Evolutionary conservation across 1,139 yeast species (phyloP).

Genomic region (Hanseniaspora uvarum): DNA sequence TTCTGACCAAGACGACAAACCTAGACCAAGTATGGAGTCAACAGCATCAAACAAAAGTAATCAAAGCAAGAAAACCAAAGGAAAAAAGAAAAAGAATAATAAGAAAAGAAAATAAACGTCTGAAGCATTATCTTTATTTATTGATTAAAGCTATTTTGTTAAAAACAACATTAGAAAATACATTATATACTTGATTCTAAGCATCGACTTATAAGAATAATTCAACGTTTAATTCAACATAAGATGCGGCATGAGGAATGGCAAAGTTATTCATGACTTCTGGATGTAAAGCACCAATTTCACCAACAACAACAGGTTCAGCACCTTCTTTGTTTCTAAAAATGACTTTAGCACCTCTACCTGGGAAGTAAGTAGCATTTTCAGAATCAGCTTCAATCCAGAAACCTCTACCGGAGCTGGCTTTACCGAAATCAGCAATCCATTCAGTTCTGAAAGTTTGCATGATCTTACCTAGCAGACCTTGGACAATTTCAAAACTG

Average conservation of each 20-base stretch:
- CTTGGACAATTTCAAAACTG: slow-evolving; percentile 91
- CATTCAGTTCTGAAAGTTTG: slow-evolving; percentile 86
- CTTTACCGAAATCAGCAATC: slow-evolving; percentile 48
- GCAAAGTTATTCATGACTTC: slow-evolving; percentile 80
- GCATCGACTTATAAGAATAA: slow-evolving; percentile 48
- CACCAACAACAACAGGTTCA: slow-evolving; percentile 55
- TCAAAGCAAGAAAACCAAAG: slow-evolving; percentile 23
- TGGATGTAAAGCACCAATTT: slow-evolving; percentile 91
- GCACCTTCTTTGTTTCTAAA: slow-evolving; percentile 57
- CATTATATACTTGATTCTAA: not conserved
- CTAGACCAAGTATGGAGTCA: slow-evolving; percentile 8
- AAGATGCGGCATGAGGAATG: slow-evolving; percentile 84
- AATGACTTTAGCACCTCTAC: slow-evolving; percentile 84
- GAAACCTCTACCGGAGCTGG: slow-evolving; percentile 55
- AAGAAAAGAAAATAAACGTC: slow-evolving; percentile 4
- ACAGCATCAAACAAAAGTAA: slow-evolving; percentile 24
- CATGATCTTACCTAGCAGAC: slow-evolving; percentile 89
- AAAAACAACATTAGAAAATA: not conserved
- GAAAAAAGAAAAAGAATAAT: slow-evolving; percentile 4
- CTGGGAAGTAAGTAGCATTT: slow-evolving; percentile 80
- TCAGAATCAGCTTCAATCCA: slow-evolving; percentile 68
- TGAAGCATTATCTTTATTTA: too few species aligned
- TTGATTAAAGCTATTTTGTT: not conserved
- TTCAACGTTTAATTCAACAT: slow-evolving; percentile 83
- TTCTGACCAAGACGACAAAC: not conserved